Evolutionary conservation across 306 rosid species (phyloP).

Genomic region (Ormosia emarginata): DNA sequence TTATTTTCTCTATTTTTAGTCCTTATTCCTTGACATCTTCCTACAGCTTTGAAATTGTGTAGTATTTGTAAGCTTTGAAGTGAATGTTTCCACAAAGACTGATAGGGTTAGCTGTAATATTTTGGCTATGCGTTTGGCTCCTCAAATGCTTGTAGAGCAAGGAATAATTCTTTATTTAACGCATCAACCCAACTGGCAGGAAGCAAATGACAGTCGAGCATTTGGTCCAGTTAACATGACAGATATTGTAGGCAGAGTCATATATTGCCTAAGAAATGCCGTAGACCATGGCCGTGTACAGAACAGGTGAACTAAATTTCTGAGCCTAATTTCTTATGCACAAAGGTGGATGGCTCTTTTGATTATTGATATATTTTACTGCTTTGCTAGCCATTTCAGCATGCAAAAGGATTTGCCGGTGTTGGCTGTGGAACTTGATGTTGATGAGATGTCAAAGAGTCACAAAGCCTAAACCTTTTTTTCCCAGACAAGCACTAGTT

Average conservation of each 20-base stretch:
- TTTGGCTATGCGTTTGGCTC: not conserved
- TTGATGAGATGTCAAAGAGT: conserved; percentile 83
- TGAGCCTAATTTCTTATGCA: conserved; percentile 9
- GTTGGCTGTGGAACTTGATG: conserved; percentile 77
- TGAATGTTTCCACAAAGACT: not conserved
- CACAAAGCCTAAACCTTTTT: conserved; percentile 48
- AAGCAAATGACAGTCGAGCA: conserved; percentile 79
- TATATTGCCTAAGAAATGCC: conserved; percentile 79
- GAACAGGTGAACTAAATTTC: conserved; percentile 59
- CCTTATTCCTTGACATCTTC: not conserved
- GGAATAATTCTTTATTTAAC: not conserved
- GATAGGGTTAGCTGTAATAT: conserved; percentile 1
- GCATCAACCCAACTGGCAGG: conserved; percentile 54
- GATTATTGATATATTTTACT: conserved; percentile 25
- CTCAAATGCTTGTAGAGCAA: not conserved
- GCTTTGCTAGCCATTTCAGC: conserved; percentile 51
- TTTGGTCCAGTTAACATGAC: conserved; percentile 91
- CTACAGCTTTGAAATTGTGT: not conserved
- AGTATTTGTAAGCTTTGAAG: not conserved
- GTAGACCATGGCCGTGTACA: conserved; percentile 76
- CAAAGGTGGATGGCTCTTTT: not conserved
- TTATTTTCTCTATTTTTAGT: not conserved
- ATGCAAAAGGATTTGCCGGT: conserved; percentile 67
- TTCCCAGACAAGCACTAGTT: conserved; percentile 21
- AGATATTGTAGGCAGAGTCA: conserved; percentile 83